A percentile compares a stretch with the other conserved stretches of the same genome.
phyloP scores from a whole-genome alignment of 1,139 yeast genomes.

The Scheffersomyces cryptocercus region DNA sequence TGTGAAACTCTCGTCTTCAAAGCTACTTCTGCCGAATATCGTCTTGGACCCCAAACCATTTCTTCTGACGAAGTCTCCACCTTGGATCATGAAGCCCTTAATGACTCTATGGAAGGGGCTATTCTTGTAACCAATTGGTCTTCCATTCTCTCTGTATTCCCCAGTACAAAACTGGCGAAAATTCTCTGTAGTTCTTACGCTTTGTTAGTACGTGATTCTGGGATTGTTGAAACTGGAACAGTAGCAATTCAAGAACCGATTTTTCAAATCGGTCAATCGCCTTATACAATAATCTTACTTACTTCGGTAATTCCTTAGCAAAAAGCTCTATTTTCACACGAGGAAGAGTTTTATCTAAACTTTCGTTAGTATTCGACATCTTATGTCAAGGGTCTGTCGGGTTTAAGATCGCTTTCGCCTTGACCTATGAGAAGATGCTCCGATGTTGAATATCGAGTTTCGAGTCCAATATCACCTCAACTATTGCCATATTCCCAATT shows the following conservation, averaged over 20 bases:
- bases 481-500: no score
- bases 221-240: neutral
- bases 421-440: neutral
- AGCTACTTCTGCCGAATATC: slow-evolving; percentile 32
- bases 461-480: neutral
- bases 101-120: slow-evolving; percentile 21
- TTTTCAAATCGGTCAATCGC: neutral
- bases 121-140: slow-evolving; percentile 31
- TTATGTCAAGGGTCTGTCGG: no score
- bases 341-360: no score
- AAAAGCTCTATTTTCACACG: slow-evolving; percentile 47
- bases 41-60: slow-evolving; percentile 47
- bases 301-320: slow-evolving; percentile 40
- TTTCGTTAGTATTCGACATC: no score
- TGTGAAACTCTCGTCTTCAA: slow-evolving; percentile 35
- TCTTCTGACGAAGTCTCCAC: slow-evolving; percentile 42
- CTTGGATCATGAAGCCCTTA: slow-evolving; percentile 31
- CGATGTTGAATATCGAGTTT: neutral
- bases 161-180: slow-evolving; percentile 60
- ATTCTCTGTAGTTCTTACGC: slow-evolving; percentile 45
- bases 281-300: slow-evolving; percentile 12
- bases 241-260: neutral
- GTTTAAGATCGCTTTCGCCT: neutral
- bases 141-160: slow-evolving; percentile 37
- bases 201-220: slow-evolving; percentile 14